phyloP scores from a whole-genome alignment of 1,284 basidiomycete species.

The Cronartium ribicola region DNA sequence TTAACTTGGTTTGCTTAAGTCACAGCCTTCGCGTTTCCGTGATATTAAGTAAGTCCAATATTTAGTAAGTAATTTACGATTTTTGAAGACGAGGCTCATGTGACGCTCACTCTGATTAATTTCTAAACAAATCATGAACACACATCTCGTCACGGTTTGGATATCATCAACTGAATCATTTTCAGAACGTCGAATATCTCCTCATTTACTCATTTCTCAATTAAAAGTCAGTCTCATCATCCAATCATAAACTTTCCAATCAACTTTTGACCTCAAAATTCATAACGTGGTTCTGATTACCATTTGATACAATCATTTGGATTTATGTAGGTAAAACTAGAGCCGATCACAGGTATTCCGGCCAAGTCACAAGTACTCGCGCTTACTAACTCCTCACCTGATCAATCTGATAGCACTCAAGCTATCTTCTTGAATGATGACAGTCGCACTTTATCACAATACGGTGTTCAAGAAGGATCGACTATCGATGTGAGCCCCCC shows the following conservation, averaged over 20 bases:
- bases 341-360: conserved; percentile 36
- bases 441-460: conserved; percentile 12
- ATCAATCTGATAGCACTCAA: conserved; percentile 12
- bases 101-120: no score
- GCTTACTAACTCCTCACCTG: conserved; percentile 1
- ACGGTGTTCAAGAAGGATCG: conserved; percentile 26
- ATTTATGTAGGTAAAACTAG: conserved; percentile 6
- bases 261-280: neutral
- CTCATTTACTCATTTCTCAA: conserved; percentile 14
- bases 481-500: conserved; percentile 30
- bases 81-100: no score
- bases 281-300: neutral
- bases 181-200: conserved; percentile 14
- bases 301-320: neutral
- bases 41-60: no score
- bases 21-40: no score
- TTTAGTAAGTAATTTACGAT: no score
- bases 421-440: conserved; percentile 17
- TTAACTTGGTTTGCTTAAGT: no score
- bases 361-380: conserved; percentile 19
- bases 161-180: conserved; percentile 23
- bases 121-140: neutral
- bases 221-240: conserved; percentile 3
- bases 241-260: neutral
- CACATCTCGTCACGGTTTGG: conserved; percentile 20